Evolutionary conservation across 2,329 filamentous ascomycete species (phyloP).

Genomic region (Xylariaceae sp.): DNA sequence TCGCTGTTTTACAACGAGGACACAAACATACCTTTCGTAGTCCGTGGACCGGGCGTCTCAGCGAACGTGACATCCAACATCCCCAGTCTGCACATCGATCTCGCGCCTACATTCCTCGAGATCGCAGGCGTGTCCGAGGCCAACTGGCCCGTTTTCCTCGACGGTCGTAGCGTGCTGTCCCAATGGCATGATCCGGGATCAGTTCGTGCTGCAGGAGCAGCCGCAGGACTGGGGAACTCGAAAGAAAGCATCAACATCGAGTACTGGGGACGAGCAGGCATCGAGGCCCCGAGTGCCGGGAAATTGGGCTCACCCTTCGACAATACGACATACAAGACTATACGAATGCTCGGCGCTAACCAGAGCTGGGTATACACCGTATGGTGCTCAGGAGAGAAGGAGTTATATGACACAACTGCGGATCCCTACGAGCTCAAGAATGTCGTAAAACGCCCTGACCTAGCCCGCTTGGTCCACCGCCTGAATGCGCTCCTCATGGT

Average conservation of each 20-base stretch:
- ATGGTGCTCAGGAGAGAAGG: conserved; percentile 53
- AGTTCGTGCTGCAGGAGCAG: conserved; percentile 1
- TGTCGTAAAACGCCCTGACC: not conserved
- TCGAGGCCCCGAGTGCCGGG: conserved; percentile 22
- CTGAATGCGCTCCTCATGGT: conserved; percentile 24
- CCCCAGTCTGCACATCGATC: conserved; percentile 28
- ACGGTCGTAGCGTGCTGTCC: conserved; percentile 30
- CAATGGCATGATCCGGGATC: conserved; percentile 28
- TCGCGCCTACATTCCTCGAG: conserved; percentile 32
- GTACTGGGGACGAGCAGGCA: conserved; percentile 27
- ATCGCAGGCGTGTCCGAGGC: conserved; percentile 26
- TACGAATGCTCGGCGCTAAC: conserved; percentile 38
- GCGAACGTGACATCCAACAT: conserved; percentile 20
- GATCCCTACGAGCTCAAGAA: conserved; percentile 18
- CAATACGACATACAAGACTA: conserved; percentile 44
- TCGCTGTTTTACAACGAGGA: conserved; percentile 30
- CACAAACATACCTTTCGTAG: conserved; percentile 32
- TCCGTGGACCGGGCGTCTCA: conserved; percentile 30
- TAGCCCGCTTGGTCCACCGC: conserved; percentile 12
- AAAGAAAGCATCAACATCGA: conserved; percentile 30
- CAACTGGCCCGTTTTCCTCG: conserved; percentile 28
- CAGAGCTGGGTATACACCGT: conserved; percentile 51
- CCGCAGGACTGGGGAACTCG: conserved; percentile 13
- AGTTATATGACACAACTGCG: conserved; percentile 47
- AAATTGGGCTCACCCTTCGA: conserved; percentile 9